Base-by-base conservation (phyloP, 1,284 basidiomycete species). In the Agroathelia rolfsii region DNA sequence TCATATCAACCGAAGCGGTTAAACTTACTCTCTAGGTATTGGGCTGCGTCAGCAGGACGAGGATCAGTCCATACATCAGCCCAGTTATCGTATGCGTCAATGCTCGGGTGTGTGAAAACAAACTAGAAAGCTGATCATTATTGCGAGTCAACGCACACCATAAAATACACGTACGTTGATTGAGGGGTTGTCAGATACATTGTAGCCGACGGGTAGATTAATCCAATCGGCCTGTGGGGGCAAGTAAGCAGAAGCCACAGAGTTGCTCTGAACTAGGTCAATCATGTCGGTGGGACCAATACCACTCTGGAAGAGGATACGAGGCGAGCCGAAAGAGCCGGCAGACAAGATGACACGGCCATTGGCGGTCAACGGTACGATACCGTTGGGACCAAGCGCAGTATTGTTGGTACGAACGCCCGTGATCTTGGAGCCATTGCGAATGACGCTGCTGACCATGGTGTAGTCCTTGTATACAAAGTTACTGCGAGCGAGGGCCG, bases 221-320 rank as follows among this genome's bases (percentile, higher is more conserved):
- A 64, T 61, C 34, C 44, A 64, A 24, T 58, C 41, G 30, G 37
- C 47, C 34, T 42, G 30, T 8, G 60, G 57, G 5, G 61, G 61
- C 9, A 64, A 48, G 37, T 49, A 49, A 27, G 49, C 36, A 0
- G 51, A 53, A 6, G 51, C 51, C 2, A 49, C 50, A 6, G 69
- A 41, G 47, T 74, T 65, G 12, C 39, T 46, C 41, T 66, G 52
- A 7, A 72, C 73, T 12, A 72, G 36, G 30, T 56, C 52, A 43
- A 78, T 57, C 72, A 71, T 70, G 43, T 77, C 74, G 0, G 57
- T 52, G 7, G 61, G 61, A 5, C 61, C 61, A 29, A 64, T 62
- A 18, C 61, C 61, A 34, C 55, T 58, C 39, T 55, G 53, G 53
- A 59, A 60, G n/a, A 64, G 51, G 38, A 64, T 57, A 22, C 61